phyloP scores from a whole-genome alignment of 768 basidiomycete genomes.

The Macrolepiota dolichaula region DNA sequence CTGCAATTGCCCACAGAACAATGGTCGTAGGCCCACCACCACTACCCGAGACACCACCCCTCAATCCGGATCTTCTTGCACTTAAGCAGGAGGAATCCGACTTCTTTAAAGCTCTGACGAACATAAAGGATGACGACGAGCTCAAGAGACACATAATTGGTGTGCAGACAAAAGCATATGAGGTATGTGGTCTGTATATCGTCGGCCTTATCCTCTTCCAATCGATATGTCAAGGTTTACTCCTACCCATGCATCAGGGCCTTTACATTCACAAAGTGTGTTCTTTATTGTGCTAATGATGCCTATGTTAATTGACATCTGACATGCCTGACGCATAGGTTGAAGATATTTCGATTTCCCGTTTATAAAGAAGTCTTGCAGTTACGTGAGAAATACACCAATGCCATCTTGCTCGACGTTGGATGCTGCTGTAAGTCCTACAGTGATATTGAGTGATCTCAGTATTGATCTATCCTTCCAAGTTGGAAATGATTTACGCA shows the following conservation, averaged over 20 bases:
- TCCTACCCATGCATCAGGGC: slow-evolving; percentile 33
- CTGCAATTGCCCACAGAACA: no score
- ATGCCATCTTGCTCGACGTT: slow-evolving; percentile 36
- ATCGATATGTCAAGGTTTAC: neutral
- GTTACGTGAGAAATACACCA: slow-evolving; percentile 19
- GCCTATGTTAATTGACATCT: neutral
- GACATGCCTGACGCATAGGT: slow-evolving; percentile 12
- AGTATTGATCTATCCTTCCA: neutral
- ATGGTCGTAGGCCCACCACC: no score
- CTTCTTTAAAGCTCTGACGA: slow-evolving; percentile 34
- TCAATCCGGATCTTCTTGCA: slow-evolving; percentile 6
- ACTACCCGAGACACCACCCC: neutral
- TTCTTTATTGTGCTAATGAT: neutral
- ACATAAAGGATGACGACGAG: slow-evolving; percentile 31
- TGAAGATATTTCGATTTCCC: slow-evolving; percentile 31
- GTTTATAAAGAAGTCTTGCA: slow-evolving; percentile 29
- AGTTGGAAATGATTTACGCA: slow-evolving; percentile 40
- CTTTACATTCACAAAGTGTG: slow-evolving; percentile 33
- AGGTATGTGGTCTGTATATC: neutral
- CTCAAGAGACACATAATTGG: slow-evolving; percentile 37
- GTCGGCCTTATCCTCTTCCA: no score
- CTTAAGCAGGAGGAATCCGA: slow-evolving; percentile 20
- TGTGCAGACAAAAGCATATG: slow-evolving; percentile 34
- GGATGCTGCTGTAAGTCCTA: slow-evolving; percentile 38
- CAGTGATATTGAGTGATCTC: neutral